Evolutionary conservation across 305 asterid species (phyloP).

Genomic region (Rubia balearica): DNA sequence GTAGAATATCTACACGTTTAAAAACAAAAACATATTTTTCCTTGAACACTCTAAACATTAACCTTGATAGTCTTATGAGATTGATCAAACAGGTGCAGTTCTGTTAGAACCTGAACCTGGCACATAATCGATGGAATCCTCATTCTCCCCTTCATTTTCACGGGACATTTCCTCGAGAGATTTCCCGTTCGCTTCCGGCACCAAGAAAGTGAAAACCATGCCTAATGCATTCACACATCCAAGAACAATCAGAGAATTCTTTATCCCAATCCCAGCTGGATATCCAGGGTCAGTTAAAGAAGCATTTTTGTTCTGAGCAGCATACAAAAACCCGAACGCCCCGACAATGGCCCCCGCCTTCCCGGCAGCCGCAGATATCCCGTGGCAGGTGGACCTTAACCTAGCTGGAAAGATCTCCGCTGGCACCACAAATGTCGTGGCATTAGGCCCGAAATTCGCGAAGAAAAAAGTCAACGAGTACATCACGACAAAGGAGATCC

Average conservation of each 20-base stretch:
- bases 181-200: slow-evolving; percentile 49
- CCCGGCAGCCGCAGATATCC: slow-evolving; percentile 54
- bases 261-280: slow-evolving; percentile 45
- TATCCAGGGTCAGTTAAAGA: slow-evolving; percentile 33
- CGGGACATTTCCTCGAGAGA: slow-evolving; percentile 46
- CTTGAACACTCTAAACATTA: not conserved
- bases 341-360: slow-evolving; percentile 49
- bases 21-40: not conserved
- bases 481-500: slow-evolving; percentile 36
- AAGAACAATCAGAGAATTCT: slow-evolving; percentile 39
- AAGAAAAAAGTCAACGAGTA: slow-evolving; percentile 46
- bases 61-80: not conserved
- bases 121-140: not conserved
- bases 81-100: slow-evolving; percentile 22
- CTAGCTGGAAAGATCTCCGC: slow-evolving; percentile 54
- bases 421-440: slow-evolving; percentile 50
- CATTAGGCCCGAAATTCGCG: slow-evolving; percentile 48
- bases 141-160: slow-evolving; percentile 25
- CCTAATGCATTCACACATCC: slow-evolving; percentile 44
- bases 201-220: slow-evolving; percentile 36
- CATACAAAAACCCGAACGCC: slow-evolving; percentile 40
- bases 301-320: slow-evolving; percentile 25
- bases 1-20: not conserved
- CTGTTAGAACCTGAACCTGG: slow-evolving; percentile 1
- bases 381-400: slow-evolving; percentile 47